phyloP scores from a whole-genome alignment of 2,329 filamentous ascomycete species.

The Pyrenophora tritici-repentis region DNA sequence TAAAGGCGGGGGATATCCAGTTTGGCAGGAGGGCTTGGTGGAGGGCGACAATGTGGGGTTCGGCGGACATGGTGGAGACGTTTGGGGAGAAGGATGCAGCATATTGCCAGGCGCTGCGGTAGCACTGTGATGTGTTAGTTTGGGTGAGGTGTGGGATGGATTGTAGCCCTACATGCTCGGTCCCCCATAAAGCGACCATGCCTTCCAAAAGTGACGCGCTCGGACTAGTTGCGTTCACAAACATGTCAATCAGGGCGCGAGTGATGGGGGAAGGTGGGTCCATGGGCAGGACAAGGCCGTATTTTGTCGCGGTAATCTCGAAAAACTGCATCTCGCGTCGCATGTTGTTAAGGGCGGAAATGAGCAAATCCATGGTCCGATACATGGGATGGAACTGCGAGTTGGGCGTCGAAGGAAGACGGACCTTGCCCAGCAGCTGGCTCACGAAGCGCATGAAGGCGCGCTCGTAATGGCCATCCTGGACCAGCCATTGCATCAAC shows the following conservation, averaged over 20 bases:
- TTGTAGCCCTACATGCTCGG: constrained; percentile 61
- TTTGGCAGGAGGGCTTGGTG: constrained; percentile 58
- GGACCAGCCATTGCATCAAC: constrained; percentile 70
- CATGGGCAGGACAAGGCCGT: constrained; percentile 58
- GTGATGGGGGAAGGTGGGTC: constrained; percentile 56
- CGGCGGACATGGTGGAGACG: constrained; percentile 45
- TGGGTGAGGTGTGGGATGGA: not conserved
- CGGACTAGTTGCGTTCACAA: constrained; percentile 61
- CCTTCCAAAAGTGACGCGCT: constrained; percentile 66
- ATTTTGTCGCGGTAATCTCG: constrained; percentile 65
- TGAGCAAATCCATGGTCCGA: constrained; percentile 65
- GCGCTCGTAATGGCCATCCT: constrained; percentile 73
- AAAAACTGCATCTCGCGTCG: constrained; percentile 71
- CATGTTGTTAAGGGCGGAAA: constrained; percentile 69
- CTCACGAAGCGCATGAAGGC: constrained; percentile 71
- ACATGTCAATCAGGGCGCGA: constrained; percentile 61
- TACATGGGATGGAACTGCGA: constrained; percentile 57
- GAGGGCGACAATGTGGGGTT: constrained; percentile 54
- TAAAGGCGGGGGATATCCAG: constrained; percentile 57
- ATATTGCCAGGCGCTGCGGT: constrained; percentile 56
- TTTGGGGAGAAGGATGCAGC: constrained; percentile 51
- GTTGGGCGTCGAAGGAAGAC: constrained; percentile 56
- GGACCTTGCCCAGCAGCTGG: constrained; percentile 65
- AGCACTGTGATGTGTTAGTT: constrained; percentile 44
- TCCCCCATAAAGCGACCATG: constrained; percentile 76